These are phyloP conservation scores for Thelonectria rubi DNA, from an alignment of 2,329 filamentous ascomycete genomes.

Conservation along the genomic window DNA sequence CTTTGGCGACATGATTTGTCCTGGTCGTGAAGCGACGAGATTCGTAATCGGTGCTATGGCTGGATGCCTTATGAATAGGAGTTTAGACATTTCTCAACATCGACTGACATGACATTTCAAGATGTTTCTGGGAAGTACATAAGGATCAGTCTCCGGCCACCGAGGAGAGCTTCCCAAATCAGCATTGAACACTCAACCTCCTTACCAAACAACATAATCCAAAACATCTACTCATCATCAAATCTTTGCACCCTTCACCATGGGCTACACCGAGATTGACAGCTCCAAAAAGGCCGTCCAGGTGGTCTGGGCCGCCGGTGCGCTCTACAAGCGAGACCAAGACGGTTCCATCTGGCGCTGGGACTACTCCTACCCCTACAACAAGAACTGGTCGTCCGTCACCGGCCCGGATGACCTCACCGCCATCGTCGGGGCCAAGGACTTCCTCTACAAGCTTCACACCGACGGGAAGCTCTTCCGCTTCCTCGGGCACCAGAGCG, in stretches of 20 bases:
- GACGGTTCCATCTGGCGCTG: constrained; percentile 6
- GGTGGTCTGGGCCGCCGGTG: constrained; percentile 1
- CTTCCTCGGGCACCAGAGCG: constrained; percentile 1
- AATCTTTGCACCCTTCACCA: not conserved
- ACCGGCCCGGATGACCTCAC: constrained; percentile 5
- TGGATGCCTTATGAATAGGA: too few species aligned
- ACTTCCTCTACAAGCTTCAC: constrained; percentile 14
- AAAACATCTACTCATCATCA: not conserved
- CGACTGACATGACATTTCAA: not conserved
- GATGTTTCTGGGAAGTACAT: too few species aligned
- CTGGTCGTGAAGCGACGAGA: not conserved
- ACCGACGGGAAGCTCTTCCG: constrained; percentile 15
- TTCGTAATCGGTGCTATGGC: not conserved
- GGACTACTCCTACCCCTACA: constrained; percentile 4
- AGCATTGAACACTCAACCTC: too few species aligned
- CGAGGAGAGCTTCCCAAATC: not conserved
- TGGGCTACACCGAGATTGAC: constrained; percentile 4
- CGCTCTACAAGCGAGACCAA: constrained; percentile 2
- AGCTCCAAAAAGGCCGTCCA: constrained; percentile 10
- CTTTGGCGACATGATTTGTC: not conserved
- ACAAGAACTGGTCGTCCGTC: not conserved
- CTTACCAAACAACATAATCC: too few species aligned
- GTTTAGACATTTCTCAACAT: not conserved
- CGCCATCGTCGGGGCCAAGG: constrained; percentile 9
- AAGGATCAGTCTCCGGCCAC: too few species aligned